These are phyloP conservation scores for Trichoderma asperelloides DNA, from an alignment of 495 filamentous ascomycete species.

Conservation along the genomic window DNA sequence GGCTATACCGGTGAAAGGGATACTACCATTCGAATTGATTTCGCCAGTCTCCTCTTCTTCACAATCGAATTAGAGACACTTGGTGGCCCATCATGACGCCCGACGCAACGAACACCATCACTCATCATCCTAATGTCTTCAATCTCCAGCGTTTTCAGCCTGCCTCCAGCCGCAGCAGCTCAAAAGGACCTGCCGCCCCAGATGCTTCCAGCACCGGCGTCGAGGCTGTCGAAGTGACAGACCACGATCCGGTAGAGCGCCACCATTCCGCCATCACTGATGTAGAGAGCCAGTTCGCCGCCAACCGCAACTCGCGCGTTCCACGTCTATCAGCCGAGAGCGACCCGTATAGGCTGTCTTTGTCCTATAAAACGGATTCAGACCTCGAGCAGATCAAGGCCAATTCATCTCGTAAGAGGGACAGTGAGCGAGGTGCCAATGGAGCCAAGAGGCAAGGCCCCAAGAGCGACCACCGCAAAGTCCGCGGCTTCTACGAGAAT, in stretches of 20 bases:
- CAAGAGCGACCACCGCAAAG: constrained; percentile 43
- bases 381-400: constrained; percentile 76
- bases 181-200: constrained; percentile 21
- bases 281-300: constrained; percentile 52
- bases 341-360: constrained; percentile 78
- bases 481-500: constrained; percentile 77
- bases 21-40: neutral
- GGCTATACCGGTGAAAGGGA: constrained; percentile 1
- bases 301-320: constrained; percentile 33
- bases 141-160: constrained; percentile 28
- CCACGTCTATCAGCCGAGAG: constrained; percentile 44
- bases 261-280: constrained; percentile 35
- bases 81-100: constrained; percentile 16
- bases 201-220: constrained; percentile 31
- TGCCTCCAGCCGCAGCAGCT: constrained; percentile 23
- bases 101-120: constrained; percentile 22
- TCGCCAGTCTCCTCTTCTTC: neutral
- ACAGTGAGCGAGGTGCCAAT: constrained; percentile 18
- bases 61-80: neutral
- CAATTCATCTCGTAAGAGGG: constrained; percentile 73
- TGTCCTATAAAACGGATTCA: constrained; percentile 63
- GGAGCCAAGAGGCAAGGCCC: constrained; percentile 26
- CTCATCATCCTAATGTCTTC: constrained; percentile 33
- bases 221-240: constrained; percentile 38
- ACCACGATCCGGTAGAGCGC: constrained; percentile 35